Evolutionary conservation across 2,329 filamentous ascomycete species (phyloP), one percentile per base, ranked within the genome.

Genomic region (Aspergillus nomiae): DNA sequence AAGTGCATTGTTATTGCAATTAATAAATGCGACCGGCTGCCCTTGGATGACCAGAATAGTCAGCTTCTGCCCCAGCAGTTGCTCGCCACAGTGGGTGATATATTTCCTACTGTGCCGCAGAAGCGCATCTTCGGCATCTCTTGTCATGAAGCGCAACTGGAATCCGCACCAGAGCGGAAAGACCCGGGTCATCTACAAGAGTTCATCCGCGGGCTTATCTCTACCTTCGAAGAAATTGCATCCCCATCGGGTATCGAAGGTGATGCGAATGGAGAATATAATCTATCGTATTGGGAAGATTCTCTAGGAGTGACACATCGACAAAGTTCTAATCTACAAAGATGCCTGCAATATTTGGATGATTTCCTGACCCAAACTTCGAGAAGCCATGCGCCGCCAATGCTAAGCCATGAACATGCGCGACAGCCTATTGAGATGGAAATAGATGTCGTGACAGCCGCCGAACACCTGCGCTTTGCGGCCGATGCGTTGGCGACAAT

Each of bases 301-400:
- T 90, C 95, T 5, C 85, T 97, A 4, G 94, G 94, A 61, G 94
- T 97, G 43, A 97, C 92, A 21, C 92, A 94, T 77, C 89, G 95
- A 63, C 95, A 99, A 81, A 87, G 91, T 58, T 86, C 92, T 75
- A 88, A 97, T 58, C 85, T 99, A 54, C 84, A 87, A 56, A 84
- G 88, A 73, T 97, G 94, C 75, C 83, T 90, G 14, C 75, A 76
- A 41, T 87, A 93, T 74, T 85, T 99, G 1, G 85, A 90, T 56
- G 85, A 87, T 26, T 99, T 97, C 74, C 79, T 94, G 65, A 77
- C 74, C 11, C 87, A 89, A 71, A 86, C 88, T 16, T 65, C 63
- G 30, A 60, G 58, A 30, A 26, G 57, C 48, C 34, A 43, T 48
- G 55, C 58, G 50, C 54, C 69, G 11, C 53, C 56, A 60, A 63